A percentile compares a stretch with the other conserved stretches of the same genome.
phyloP scores from a whole-genome alignment of 352 stramenopile species.

The Phytophthora uliginosa region DNA sequence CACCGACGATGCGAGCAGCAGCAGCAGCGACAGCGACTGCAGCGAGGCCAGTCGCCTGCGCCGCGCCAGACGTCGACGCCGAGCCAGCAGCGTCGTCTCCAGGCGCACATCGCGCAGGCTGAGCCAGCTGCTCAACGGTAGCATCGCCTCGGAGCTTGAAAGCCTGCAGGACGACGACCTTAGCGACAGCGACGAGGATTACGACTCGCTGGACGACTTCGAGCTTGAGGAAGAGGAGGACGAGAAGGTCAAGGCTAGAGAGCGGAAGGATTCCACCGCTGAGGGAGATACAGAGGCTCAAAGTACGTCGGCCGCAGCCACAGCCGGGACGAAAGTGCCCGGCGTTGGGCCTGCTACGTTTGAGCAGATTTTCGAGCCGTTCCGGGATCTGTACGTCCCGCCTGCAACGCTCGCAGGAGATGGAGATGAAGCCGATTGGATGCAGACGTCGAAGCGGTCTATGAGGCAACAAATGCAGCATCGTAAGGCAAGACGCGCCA shows the following conservation, averaged over 20 bases:
- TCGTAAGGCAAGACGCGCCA: slow-evolving; percentile 38
- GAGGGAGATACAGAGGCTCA: slow-evolving; percentile 21
- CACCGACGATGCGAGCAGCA: slow-evolving; percentile 36
- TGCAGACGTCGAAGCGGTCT: slow-evolving; percentile 2
- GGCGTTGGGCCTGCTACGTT: slow-evolving; percentile 35
- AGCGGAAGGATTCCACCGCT: slow-evolving; percentile 27
- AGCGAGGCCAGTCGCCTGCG: slow-evolving; percentile 22
- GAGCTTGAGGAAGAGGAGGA: slow-evolving; percentile 37
- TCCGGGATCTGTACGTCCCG: slow-evolving; percentile 62
- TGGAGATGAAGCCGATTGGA: not conserved
- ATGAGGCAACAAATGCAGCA: slow-evolving; percentile 24
- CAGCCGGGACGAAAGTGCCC: slow-evolving; percentile 13
- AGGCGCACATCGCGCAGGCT: slow-evolving; percentile 30
- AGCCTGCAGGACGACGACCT: slow-evolving; percentile 36
- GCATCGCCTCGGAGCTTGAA: slow-evolving; percentile 37
- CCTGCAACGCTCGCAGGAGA: slow-evolving; percentile 1
- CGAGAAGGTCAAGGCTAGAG: slow-evolving; percentile 19
- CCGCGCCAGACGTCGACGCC: slow-evolving; percentile 17
- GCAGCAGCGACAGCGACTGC: slow-evolving; percentile 24
- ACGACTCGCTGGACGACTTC: slow-evolving; percentile 40
- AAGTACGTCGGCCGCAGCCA: not conserved
- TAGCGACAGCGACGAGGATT: slow-evolving; percentile 46
- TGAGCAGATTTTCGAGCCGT: slow-evolving; percentile 66
- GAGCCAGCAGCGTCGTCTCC: slow-evolving; percentile 38
- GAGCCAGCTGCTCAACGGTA: slow-evolving; percentile 28